These are phyloP conservation scores for Berkeleyomyces basicola DNA, from an alignment of 2,329 filamentous ascomycete species.

Conservation along the genomic window DNA sequence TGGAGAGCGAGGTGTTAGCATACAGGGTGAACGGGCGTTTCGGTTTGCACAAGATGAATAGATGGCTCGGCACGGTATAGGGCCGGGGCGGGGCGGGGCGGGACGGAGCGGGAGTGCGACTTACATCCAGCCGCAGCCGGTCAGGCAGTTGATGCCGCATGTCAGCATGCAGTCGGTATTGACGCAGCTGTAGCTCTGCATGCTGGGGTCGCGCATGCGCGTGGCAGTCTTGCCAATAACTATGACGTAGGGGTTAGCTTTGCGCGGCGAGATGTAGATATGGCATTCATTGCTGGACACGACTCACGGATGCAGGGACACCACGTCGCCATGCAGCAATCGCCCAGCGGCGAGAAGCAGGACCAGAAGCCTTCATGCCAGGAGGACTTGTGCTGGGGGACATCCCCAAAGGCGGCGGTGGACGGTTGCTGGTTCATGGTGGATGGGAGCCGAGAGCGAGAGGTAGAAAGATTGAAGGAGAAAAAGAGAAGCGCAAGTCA, in stretches of 20 bases:
- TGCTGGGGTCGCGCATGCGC: constrained; percentile 28
- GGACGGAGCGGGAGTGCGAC: constrained; percentile 10
- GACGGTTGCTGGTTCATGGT: constrained; percentile 2
- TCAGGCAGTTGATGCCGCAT: constrained; percentile 23
- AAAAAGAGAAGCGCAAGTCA: constrained; percentile 3
- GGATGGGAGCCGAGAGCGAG: background rate
- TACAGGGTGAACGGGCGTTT: background rate
- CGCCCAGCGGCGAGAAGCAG: constrained; percentile 24
- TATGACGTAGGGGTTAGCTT: constrained; percentile 15
- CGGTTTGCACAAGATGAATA: background rate
- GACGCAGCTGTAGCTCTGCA: constrained; percentile 23
- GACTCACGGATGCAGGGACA: constrained; percentile 29
- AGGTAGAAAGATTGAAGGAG: background rate
- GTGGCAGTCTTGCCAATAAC: constrained; percentile 29
- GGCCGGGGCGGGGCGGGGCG: background rate
- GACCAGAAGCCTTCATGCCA: constrained; percentile 25
- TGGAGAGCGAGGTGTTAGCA: constrained; percentile 14
- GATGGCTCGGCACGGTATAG: background rate
- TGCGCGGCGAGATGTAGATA: background rate
- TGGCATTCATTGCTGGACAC: background rate
- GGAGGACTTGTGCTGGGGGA: constrained; percentile 11
- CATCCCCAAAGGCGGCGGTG: background rate
- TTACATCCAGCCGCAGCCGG: constrained; percentile 29
- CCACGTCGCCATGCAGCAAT: constrained; percentile 25
- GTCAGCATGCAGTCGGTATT: constrained; percentile 28